Evolutionary conservation across 1,139 yeast genomes (phyloP).

Genomic region (Nakaseomyces nivariensis): DNA sequence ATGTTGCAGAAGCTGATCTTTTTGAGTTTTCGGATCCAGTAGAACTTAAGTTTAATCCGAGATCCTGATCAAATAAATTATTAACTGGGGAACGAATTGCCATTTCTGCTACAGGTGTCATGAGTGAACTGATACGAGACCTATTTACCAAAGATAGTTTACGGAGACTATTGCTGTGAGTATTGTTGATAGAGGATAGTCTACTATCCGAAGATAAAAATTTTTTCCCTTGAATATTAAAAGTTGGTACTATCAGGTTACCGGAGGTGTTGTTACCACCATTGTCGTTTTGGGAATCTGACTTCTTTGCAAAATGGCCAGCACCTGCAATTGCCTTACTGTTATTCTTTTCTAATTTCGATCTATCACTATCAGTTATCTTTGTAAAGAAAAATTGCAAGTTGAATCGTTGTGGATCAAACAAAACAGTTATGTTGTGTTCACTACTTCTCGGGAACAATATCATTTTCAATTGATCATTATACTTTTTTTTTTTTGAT

Average conservation of each 20-base stretch:
- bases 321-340: not conserved
- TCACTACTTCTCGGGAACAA: slow-evolving; percentile 17
- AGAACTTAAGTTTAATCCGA: not conserved
- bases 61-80: not conserved
- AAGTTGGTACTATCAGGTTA: not conserved
- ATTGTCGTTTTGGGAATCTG: not conserved
- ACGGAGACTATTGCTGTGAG: not conserved
- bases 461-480: slow-evolving; percentile 11
- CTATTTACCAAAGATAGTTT: not conserved
- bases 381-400: slow-evolving; percentile 24
- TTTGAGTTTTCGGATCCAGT: not conserved
- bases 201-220: not conserved
- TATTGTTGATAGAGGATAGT: not conserved
- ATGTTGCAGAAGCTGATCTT: slow-evolving; percentile 14
- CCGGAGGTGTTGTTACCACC: not conserved
- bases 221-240: not conserved
- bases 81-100: not conserved
- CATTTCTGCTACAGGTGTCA: not conserved
- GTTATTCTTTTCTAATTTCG: slow-evolving; percentile 6
- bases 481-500: not conserved
- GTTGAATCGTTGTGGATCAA: slow-evolving; percentile 11
- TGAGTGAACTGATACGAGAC: not conserved
- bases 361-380: slow-evolving; percentile 7
- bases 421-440: slow-evolving; percentile 19
- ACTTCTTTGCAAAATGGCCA: not conserved